A percentile compares a stretch with the other conserved stretches of the same genome.
These are phyloP conservation scores for Sugiyamaella neomexicana DNA, from an alignment of 1,139 yeast species.

Conservation along the genomic window DNA sequence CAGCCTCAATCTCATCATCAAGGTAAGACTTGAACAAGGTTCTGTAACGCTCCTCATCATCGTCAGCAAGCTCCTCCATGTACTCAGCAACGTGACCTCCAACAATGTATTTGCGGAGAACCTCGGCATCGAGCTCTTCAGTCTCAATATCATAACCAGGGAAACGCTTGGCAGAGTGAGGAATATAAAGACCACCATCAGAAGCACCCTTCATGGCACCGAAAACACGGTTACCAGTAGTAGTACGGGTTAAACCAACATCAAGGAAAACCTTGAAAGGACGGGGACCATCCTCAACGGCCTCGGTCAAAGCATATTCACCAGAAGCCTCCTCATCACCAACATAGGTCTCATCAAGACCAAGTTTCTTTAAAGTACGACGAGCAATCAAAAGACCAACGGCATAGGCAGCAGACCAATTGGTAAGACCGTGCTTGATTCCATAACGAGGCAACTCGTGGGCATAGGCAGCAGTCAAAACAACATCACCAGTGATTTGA, in stretches of 20 bases:
- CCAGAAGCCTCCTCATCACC: constrained; percentile 99
- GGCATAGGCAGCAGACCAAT: constrained; percentile 99
- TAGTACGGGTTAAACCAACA: constrained; percentile 99
- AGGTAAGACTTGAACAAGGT: constrained; percentile 95
- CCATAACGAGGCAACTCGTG: constrained; percentile 99
- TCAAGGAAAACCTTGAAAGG: constrained; percentile 99
- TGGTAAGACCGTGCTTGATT: constrained; percentile 97
- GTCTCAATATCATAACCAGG: constrained; percentile 99
- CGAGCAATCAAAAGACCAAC: constrained; percentile 98
- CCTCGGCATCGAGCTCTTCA: constrained; percentile 97
- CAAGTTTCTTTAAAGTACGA: constrained; percentile 97
- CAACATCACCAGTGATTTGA: constrained; percentile 95
- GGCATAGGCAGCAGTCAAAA: constrained; percentile 96
- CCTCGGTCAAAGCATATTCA: constrained; percentile 97
- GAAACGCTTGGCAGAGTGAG: constrained; percentile 99
- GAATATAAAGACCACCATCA: constrained; percentile 99
- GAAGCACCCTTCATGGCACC: constrained; percentile 99
- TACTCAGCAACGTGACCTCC: constrained; percentile 99
- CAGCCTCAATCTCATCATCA: constrained; percentile 97
- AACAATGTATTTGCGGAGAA: constrained; percentile 97
- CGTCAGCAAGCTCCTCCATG: constrained; percentile 99
- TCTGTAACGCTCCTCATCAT: constrained; percentile 99
- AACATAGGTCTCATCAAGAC: constrained; percentile 94
- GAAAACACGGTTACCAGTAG: constrained; percentile 99
- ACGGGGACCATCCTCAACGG: constrained; percentile 99